Evolutionary conservation across 176 grass and related monocot genomes (phyloP), one percentile per base, ranked within the genome.

Genomic region (Typha latifolia): DNA sequence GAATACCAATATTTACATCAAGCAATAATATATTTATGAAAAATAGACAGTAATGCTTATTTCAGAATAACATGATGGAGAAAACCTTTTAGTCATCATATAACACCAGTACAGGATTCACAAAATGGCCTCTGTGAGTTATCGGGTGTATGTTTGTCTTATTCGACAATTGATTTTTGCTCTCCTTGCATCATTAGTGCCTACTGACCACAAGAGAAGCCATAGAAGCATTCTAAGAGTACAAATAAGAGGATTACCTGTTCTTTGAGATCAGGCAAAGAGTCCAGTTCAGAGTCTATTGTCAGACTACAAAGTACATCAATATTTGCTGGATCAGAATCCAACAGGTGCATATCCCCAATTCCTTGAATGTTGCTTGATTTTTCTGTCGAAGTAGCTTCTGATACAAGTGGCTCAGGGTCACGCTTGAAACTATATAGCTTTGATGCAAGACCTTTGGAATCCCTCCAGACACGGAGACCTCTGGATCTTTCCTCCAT

Each of bases 401-500:
- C 78, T 16, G 82, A 76, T 62, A 87, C 95, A 70, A 99, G 73
- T 32, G 89, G 84, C 85, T 77, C 79, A 62, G 81, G 56, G 14
- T 85, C 89, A 70, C 81, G 83, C 22, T 93, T 90, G 62, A 93
- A 90, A 85, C 82, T 93, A 67, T 90, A 93, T 20, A 93, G 74
- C 62, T 94, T 99, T 29, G 86, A 77, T 65, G 95, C 81, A 82
- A 99, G 89, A 55, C 88, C 86, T 74, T 87, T 90, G 16, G 81
- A 80, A 49, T 83, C 86, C 64, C 70, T 87, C 89, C 89, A 93
- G 31, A 73, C 74, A 69, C 56, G 78, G 52, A 87, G 70, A 64
- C 71, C 95, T 78, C 83, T 90, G 57, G 77, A 81, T 83, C 95
- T 90, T 73, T 90, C 82, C 77, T 93, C 95, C 89, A 93, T 99